A percentile compares a stretch with the other conserved stretches of the same genome.
Evolutionary conservation across 2,329 filamentous ascomycete species (phyloP).

Genomic region (Monosporascus sp.): DNA sequence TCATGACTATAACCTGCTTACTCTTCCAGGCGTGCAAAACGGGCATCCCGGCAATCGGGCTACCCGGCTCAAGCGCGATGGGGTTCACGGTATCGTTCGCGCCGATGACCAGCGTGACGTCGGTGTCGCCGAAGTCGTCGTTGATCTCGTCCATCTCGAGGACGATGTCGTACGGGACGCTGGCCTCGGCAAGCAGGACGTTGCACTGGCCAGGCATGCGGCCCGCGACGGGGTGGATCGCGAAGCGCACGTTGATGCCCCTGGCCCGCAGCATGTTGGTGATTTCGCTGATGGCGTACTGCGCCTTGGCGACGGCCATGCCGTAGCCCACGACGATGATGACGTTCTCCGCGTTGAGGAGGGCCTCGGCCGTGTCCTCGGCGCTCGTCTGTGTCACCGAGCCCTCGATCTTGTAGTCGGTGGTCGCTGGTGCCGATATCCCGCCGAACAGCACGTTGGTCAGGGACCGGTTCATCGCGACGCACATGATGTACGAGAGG

Average conservation of each 20-base stretch:
- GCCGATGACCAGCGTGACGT: slow-evolving; percentile 82
- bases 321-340: slow-evolving; percentile 91
- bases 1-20: slow-evolving; percentile 91
- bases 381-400: slow-evolving; percentile 72
- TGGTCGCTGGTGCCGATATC: slow-evolving; percentile 58
- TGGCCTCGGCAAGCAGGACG: slow-evolving; percentile 81
- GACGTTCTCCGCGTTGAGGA: slow-evolving; percentile 74
- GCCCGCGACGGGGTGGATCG: slow-evolving; percentile 85
- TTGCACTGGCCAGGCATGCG: slow-evolving; percentile 94
- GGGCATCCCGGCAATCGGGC: slow-evolving; percentile 86
- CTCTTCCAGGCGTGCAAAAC: slow-evolving; percentile 92
- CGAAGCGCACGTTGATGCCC: slow-evolving; percentile 79
- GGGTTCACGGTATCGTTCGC: slow-evolving; percentile 93
- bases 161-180: slow-evolving; percentile 86
- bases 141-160: slow-evolving; percentile 97
- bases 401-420: slow-evolving; percentile 73
- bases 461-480: slow-evolving; percentile 88
- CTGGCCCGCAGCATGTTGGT: slow-evolving; percentile 67
- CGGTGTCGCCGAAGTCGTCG: slow-evolving; percentile 81
- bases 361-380: slow-evolving; percentile 73
- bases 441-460: slow-evolving; percentile 87
- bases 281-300: slow-evolving; percentile 85
- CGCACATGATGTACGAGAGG: slow-evolving; percentile 80
- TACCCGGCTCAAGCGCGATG: slow-evolving; percentile 77
- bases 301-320: slow-evolving; percentile 91